Base-by-base conservation (phyloP, 2,329 filamentous ascomycete species). In the Anthostomella pinea region DNA sequence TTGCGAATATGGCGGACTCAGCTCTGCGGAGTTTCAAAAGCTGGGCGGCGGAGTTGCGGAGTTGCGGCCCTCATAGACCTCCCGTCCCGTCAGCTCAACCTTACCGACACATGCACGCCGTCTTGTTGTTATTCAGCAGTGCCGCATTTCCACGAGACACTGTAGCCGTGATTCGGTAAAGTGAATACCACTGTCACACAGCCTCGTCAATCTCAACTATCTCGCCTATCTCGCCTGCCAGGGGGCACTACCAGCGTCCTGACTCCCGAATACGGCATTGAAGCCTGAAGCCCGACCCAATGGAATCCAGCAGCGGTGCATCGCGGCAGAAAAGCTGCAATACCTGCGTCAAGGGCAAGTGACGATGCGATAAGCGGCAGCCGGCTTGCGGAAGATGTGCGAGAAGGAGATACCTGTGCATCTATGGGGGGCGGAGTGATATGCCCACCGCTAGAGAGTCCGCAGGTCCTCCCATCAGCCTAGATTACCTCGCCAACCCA, bases 271-370 rank as follows among this genome's bases (percentile, higher is more conserved):
- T 14, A 35, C 11, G 16, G 18, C 13, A 21, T 21, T 18, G 13
- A 3, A 15, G 19, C 9, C 17, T 19, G 18, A 16, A 17, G 28
- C 6, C 11, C 17, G 13, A 27, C 18, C 15, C 13, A 18, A 51
- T 51, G 45, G 38, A 40, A 23, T 35, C 30, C 7, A 19, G 38
- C 21, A 33, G 27, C 21, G 27, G 30, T 8, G 25, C 35, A 19
- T 79, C 64, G 73, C 58, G 67, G 41, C 69, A 71, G 48, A 71
- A 69, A 62, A 71, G 66, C 57, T 72, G 68, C 59, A 68, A 71
- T 45, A 62, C 67, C 35, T 72, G 69, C 47, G 68, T 72, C 31
- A 61, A 61, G 35, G 64, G 66, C 52, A 72, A 72, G 53, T 60
- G 68, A 32, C 63, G 67, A 41, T 72, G 69, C 53, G 68, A 72